Evolutionary conservation across 208 protist genomes (phyloP).

Genomic region (Tritrichomonas foetus): DNA sequence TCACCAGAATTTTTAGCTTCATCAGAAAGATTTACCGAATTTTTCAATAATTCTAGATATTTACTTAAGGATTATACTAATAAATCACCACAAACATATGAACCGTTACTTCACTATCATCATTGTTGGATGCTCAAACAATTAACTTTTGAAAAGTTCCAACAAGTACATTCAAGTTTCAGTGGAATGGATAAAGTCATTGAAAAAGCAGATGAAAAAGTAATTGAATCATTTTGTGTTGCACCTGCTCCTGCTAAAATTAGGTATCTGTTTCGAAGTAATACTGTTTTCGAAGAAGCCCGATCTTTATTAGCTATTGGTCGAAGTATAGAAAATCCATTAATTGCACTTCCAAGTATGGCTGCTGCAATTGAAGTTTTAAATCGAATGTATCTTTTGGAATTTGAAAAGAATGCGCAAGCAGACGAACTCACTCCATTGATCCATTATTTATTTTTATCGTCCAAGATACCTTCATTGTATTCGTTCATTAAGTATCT

Average conservation of each 20-base stretch:
- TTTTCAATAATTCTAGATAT: neutral
- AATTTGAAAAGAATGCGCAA: neutral
- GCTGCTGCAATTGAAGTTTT: neutral
- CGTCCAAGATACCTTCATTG: neutral
- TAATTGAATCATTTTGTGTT: neutral
- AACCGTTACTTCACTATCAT: neutral
- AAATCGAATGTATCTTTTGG: neutral
- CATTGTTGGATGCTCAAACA: neutral
- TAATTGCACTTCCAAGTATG: neutral
- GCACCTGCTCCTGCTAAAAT: neutral
- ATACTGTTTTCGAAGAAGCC: neutral
- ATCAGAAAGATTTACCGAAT: neutral
- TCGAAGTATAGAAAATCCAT: neutral
- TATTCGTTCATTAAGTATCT: conserved; percentile 15
- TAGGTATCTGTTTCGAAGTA: neutral
- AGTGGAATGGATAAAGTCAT: neutral
- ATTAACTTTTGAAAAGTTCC: neutral
- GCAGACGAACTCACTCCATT: neutral
- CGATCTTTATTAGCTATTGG: neutral
- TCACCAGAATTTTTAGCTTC: neutral
- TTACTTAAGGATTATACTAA: neutral
- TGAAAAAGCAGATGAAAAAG: neutral
- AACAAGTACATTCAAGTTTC: neutral
- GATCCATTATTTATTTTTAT: neutral
- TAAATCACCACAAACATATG: neutral